Evolutionary conservation across 2,329 filamentous ascomycete species (phyloP), one percentile per base, ranked within the genome.

Genomic region (Aureobasidium vineae): DNA sequence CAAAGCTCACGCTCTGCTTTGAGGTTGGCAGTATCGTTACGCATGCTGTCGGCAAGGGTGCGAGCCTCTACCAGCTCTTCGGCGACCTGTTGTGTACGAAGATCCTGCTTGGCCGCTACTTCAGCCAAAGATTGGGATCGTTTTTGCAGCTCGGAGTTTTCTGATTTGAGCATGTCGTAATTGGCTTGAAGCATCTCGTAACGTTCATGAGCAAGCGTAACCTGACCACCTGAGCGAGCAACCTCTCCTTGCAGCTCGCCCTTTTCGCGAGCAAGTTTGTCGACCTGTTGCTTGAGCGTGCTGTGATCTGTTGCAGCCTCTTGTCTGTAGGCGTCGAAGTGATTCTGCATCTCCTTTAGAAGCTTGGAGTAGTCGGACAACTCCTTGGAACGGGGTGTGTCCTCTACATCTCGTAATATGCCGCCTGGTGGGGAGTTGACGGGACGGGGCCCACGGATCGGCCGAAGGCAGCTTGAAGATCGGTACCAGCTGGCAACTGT

Each of bases 1-100:
- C 91, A 97, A 11, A 99, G 83, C 43, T 92, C 90, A 79, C 97
- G 97, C 77, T 98, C 94, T 0, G 94, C 93, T 77, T 96, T 97
- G 40, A 97, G 85, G 73, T 98, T 97, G 19, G 92, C 89, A 64
- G 89, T 92, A 75, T 99, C 95, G 70, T 92, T 92, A 63, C 92
- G 90, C 77, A 97, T 85, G 73, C 92, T 93, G 73, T 99, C 94
- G 3, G 90, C 82, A 63, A 94, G 80, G 38, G 90, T 90, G 75
- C 88, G 90, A 5, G 90, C 88, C 75, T 97, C 95, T 11, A 98
- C 88, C 6, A 98, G 84, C 72, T 99, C 94, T 77, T 98, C 94
- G 0, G 92, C 92, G 33, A 94, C 90, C 77, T 97, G 92, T 73
- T 97, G 92, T 2, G 90, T 95, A 50, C 88, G 88, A 53, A 97